Base-by-base conservation (phyloP, 2,329 filamentous ascomycete genomes). In the Coniochaeta sp. region DNA sequence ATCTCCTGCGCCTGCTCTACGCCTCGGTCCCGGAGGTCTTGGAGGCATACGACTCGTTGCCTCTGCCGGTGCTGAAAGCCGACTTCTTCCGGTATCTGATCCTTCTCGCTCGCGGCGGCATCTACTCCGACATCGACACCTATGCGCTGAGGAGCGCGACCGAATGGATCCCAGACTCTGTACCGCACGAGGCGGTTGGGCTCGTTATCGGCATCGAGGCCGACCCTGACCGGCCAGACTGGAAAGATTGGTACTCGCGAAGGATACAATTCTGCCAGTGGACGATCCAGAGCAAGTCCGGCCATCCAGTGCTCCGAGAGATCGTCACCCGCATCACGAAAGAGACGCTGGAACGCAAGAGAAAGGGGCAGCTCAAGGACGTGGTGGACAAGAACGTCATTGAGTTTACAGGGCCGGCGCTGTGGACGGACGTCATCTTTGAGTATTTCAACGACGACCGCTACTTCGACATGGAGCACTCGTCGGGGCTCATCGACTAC, bases 201-300 rank as follows among this genome's bases (percentile, higher is more conserved):
- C 81, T 99, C 64, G 88, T 99, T 43, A 82, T 98, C 68, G 95
- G 95, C 62, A 97, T 99, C 65, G 95, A 99, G 77, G 95, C 95
- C 5, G 95, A 99, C 71, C 92, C 95, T 0, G 92, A 98, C 73
- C 86, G 95, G 56, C 84, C 85, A 3, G 95, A 99, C 73, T 99
- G 95, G 95, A 83, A 86, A 38, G 80, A 96, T 1, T 98, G 93
- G 95, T 99, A 98, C 79, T 95, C 91, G 64, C 89, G 95, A 62
- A 86, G 93, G 64, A 93, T 99, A 63, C 95, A 98, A 72, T 98
- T 99, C 75, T 99, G 95, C 76, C 95, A 99, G 74, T 99, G 95
- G 95, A 99, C 95, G 1, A 97, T 99, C 64, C 93, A 98, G 74
- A 80, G 90, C 61, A 99, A 99, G 75, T 89, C 93, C 0, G 95